Conservation (phyloP, 116 monocot genomes). For the Zostera marina region DNA sequence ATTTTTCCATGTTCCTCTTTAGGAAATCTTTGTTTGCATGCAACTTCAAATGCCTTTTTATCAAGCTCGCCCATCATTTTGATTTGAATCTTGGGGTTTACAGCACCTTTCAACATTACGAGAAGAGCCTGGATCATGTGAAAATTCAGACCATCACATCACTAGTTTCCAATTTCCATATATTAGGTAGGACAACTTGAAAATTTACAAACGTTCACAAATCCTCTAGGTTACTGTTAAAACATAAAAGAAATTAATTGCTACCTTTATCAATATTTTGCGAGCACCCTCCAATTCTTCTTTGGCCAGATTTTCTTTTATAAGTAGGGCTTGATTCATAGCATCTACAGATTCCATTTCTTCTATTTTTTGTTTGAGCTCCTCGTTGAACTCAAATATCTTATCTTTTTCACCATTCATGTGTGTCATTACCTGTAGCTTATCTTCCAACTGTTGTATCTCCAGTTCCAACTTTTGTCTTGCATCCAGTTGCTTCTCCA, state of each 20-base stretch:
- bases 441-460: conserved; percentile 40
- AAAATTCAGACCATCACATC: not conserved
- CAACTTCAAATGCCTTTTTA: conserved; percentile 9
- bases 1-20: conserved; percentile 5
- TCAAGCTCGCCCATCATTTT: conserved; percentile 27
- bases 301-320: conserved; percentile 4
- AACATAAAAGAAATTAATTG: not conserved
- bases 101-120: conserved; percentile 1
- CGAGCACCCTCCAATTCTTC: conserved; percentile 13
- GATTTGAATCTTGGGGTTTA: conserved; percentile 10
- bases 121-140: conserved; percentile 2
- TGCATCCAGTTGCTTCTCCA: conserved; percentile 28
- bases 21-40: conserved; percentile 7
- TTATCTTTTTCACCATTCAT: conserved; percentile 26
- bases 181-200: not conserved
- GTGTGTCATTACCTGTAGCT: conserved; percentile 43
- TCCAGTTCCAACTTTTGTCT: conserved; percentile 19
- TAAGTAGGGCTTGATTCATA: conserved; percentile 7
- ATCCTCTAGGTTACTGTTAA: not conserved
- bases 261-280: conserved; percentile 9
- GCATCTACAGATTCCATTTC: conserved; percentile 12
- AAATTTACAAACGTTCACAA: not conserved
- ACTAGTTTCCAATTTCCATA: not conserved
- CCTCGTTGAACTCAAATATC: conserved; percentile 15
- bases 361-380: conserved; percentile 13